These are phyloP conservation scores for Yamadazyma conglobata DNA, from an alignment of 1,139 yeast genomes.

Conservation along the genomic window DNA sequence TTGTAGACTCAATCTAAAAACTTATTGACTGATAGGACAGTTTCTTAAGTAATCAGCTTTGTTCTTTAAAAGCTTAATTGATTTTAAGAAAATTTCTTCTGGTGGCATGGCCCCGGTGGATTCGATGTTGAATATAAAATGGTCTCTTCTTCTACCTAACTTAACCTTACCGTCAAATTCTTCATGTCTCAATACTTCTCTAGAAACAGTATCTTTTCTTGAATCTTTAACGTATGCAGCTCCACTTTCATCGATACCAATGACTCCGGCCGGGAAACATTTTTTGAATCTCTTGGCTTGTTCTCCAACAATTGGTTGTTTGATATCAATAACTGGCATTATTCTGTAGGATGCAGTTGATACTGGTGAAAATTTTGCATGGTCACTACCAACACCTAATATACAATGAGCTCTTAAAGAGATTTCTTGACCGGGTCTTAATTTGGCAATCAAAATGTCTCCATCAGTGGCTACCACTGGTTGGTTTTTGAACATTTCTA, in stretches of 20 bases:
- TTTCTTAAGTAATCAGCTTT: constrained; percentile 80
- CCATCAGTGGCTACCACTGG: constrained; percentile 85
- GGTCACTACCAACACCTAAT: constrained; percentile 90
- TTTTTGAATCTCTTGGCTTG: constrained; percentile 76
- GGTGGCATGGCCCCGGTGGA: constrained; percentile 97
- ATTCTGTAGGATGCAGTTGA: constrained; percentile 96
- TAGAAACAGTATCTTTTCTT: constrained; percentile 90
- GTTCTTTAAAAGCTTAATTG: constrained; percentile 77
- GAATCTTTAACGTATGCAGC: constrained; percentile 83
- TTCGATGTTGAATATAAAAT: constrained; percentile 90
- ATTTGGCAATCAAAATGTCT: constrained; percentile 81
- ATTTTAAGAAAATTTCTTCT: constrained; percentile 89
- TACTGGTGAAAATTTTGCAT: constrained; percentile 96
- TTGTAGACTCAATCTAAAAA: not conserved
- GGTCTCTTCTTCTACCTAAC: constrained; percentile 87
- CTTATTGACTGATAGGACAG: constrained; percentile 68
- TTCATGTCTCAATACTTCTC: constrained; percentile 92
- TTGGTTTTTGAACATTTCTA: constrained; percentile 58
- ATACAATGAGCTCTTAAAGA: constrained; percentile 86
- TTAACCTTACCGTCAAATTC: constrained; percentile 88
- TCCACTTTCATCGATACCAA: constrained; percentile 66
- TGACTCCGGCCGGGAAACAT: constrained; percentile 92
- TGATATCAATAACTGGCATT: constrained; percentile 84
- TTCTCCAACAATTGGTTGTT: constrained; percentile 70
- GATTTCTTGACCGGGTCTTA: constrained; percentile 97